A percentile compares a stretch with the other conserved stretches of the same genome.
phyloP scores from a whole-genome alignment of 768 basidiomycete genomes.

The Leccinum boreale region DNA sequence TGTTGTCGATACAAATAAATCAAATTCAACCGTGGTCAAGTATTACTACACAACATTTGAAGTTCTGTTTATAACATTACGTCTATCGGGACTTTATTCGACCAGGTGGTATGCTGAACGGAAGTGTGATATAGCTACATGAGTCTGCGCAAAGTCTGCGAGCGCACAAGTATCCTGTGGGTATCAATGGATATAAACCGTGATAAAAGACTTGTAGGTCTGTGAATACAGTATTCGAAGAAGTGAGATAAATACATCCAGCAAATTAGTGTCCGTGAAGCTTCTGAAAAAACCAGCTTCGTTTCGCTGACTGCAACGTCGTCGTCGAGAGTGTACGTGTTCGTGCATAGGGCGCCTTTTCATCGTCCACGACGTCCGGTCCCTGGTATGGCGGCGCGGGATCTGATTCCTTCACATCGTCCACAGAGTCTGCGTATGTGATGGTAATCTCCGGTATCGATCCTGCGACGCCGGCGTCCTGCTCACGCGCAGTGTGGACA shows the following conservation, averaged over 20 bases:
- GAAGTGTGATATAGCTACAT: slow-evolving; percentile 1
- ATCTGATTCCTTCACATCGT: slow-evolving; percentile 9
- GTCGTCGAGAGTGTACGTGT: not conserved
- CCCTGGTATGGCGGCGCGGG: slow-evolving; percentile 40
- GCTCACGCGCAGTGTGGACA: slow-evolving; percentile 27
- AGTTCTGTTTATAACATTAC: not conserved
- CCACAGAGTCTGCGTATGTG: slow-evolving; percentile 17
- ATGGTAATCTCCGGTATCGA: slow-evolving; percentile 31
- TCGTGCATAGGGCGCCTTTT: slow-evolving; percentile 10
- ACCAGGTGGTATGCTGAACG: not conserved
- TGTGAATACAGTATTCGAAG: not conserved
- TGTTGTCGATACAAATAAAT: not conserved
- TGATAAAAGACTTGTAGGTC: not conserved
- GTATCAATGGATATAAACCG: not conserved
- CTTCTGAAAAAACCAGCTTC: slow-evolving; percentile 19
- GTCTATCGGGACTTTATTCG: not conserved
- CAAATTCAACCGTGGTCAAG: not conserved
- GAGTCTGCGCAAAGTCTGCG: not conserved
- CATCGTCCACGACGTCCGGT: slow-evolving; percentile 1
- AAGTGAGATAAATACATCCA: not conserved
- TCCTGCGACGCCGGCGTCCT: not conserved
- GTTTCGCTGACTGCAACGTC: not conserved
- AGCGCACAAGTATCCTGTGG: not conserved
- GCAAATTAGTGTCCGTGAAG: not conserved
- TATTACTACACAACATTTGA: too few species aligned